Base-by-base conservation (phyloP, 2,329 filamentous ascomycete genomes). In the Phyllosticta capitalensis region DNA sequence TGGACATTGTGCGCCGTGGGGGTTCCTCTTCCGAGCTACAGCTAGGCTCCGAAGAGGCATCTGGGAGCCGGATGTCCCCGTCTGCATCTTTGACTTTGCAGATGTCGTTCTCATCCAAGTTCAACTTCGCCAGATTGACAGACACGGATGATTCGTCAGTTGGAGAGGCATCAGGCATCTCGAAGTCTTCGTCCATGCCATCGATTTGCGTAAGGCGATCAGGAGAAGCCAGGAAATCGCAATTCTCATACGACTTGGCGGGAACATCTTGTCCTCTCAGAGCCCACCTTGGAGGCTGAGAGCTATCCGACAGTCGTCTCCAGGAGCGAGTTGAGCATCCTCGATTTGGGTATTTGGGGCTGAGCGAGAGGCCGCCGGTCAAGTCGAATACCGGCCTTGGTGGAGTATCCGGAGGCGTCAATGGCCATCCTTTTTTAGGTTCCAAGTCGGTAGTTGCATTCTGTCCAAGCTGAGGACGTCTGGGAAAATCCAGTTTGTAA, bases 31-130 rank as follows among this genome's bases (percentile, higher is more conserved):
- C 17, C 38, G 52, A 52, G 26, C 22, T 38, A 17, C 30, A 51
- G 12, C 26, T 22, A 22, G 33, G 30, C 9, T 17, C 33, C 12
- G 17, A 28, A 45, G 54, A 48, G 5, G 52, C 58, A 48, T 59
- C 58, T n/a, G 58, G 58, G 9, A 59, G 58, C n/a, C 26, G 9
- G 7, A 59, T 52, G 17, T 59, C 58, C 7, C 53, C 58, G 10
- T 59, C 53, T 5, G 52, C 52, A 28, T 59, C 52, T n/a, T 52
- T 52, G 38, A 45, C 38, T 14, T 45, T 17, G 14, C 14, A n/a
- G 7, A 45, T 45, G 38, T 45, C 38, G 17, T 45, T 45, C 17
- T 45, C 38, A n/a, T 45, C 38, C 17, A 45, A 45, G n/a, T 17
- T n/a, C 5, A 49, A 20, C 2, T 28, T 22, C n/a, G 10, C 9